Conservation (phyloP, 768 basidiomycete species). For the Suillus decipiens region DNA sequence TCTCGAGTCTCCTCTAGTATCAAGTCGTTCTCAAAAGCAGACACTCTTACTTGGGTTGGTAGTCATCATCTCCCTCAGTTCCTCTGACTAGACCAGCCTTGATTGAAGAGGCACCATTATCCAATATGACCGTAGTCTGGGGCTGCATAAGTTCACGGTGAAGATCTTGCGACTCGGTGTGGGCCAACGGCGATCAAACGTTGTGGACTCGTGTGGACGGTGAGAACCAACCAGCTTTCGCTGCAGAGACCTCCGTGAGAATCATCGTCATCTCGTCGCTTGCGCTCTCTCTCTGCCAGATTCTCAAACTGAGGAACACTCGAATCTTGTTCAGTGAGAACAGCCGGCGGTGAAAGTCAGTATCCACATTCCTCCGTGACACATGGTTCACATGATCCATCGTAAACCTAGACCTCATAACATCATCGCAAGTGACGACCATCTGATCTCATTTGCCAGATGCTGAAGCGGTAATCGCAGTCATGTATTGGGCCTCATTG, state of each 20-base stretch:
- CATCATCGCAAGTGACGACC: not conserved
- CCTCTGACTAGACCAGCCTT: conserved; percentile 63
- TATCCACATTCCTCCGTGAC: not conserved
- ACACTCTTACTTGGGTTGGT: conserved; percentile 26
- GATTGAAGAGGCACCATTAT: conserved; percentile 85
- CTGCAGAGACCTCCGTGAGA: not conserved
- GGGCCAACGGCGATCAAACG: conserved; percentile 1
- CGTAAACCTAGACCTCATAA: not conserved
- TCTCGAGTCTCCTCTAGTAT: conserved; percentile 37
- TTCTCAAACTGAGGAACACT: not conserved
- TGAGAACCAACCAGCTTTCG: not conserved
- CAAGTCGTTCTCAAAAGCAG: conserved; percentile 7
- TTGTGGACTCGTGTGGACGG: not conserved
- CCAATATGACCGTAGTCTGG: conserved; percentile 61
- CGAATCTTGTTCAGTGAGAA: not conserved
- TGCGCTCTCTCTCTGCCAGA: not conserved
- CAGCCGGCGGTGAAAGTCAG: not conserved
- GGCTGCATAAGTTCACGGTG: not conserved
- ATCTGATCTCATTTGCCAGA: not conserved
- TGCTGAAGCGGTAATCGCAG: not conserved
- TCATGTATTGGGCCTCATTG: not conserved
- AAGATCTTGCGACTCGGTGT: not conserved
- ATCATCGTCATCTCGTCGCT: not conserved
- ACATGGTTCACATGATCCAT: not conserved
- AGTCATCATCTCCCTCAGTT: conserved; percentile 24